Evolutionary conservation across 2,329 filamentous ascomycete species (phyloP), one percentile per base, ranked within the genome.

Genomic region (Colletotrichum salicis): DNA sequence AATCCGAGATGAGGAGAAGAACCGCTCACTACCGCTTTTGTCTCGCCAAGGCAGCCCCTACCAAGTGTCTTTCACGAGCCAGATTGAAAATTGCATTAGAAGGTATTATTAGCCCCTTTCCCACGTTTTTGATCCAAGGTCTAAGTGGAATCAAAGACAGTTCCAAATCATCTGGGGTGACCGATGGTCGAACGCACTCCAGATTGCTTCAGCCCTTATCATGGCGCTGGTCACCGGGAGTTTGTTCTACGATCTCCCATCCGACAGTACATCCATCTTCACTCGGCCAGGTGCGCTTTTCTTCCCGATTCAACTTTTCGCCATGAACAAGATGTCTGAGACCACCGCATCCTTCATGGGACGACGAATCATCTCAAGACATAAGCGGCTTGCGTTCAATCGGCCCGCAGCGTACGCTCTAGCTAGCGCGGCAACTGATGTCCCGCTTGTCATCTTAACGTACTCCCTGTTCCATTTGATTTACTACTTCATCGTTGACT

Each of bases 201-300:
- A 83, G 5, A 82, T 84, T 5, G 75, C 82, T 24, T 83, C 84
- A 5, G 84, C 90, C 51, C 75, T 89, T 54, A 76, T 90, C 75
- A 84, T 90, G 80, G 86, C 88, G 24, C 82, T 92, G 29, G 89
- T 92, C 67, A 84, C 91, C 45, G 89, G 89, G n/a, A 89, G 86
- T 1, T 85, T 91, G 58, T 92, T 89, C 78, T 91, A 82, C 74
- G 84, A 84, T 5, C 84, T 84, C 0, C 84, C 86, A 0, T 73
- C 86, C 15, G 84, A 84, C 1, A 87, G 88, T 0, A 80, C 78
- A 2, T 85, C 85, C 0, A 89, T 91, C 77, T 87, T 85, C 73
- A 79, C 85, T 1, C 86, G 85, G 57, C 88, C 88, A 12, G 85
- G 87, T 0, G 84, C 88, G 2, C 78, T 92, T 6, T 92, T 92